phyloP scores from a whole-genome alignment of 148 eudicot species.

The Silene latifolia region DNA sequence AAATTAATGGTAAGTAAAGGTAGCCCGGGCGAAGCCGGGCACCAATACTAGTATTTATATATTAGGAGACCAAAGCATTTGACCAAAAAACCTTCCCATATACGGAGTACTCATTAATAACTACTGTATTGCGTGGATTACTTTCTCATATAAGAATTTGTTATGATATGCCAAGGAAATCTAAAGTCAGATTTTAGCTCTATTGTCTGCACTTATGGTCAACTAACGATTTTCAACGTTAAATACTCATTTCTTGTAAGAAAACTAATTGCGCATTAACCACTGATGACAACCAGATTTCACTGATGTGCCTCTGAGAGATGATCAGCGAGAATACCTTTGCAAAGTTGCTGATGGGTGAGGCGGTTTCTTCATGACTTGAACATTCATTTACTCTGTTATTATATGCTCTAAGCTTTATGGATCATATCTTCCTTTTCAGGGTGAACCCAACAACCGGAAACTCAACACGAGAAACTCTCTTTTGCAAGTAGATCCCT shows the following conservation, averaged over 20 bases:
- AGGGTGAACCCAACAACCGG: constrained; percentile 90
- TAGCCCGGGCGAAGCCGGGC: no score
- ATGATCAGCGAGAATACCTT: constrained; percentile 79
- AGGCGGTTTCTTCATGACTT: constrained; percentile 8
- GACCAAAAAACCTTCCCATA: no score
- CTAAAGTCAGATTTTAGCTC: not conserved
- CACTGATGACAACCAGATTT: constrained; percentile 48
- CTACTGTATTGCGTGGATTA: no score
- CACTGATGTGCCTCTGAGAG: constrained; percentile 92
- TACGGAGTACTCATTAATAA: no score
- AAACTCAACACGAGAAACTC: constrained; percentile 77
- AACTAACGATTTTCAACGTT: not conserved
- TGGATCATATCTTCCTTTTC: constrained; percentile 2
- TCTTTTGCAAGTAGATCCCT: constrained; percentile 59
- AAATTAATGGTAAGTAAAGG: no score
- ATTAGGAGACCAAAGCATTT: no score
- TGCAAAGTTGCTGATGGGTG: constrained; percentile 95
- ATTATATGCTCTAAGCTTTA: not conserved
- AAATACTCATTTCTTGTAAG: not conserved
- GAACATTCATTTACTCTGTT: not conserved
- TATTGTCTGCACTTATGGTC: not conserved
- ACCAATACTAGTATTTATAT: no score
- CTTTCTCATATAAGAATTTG: not conserved
- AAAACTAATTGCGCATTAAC: not conserved
- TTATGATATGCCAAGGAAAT: not conserved